Conservation (phyloP, 306 rosid species). For the Arachis stenosperma region DNA sequence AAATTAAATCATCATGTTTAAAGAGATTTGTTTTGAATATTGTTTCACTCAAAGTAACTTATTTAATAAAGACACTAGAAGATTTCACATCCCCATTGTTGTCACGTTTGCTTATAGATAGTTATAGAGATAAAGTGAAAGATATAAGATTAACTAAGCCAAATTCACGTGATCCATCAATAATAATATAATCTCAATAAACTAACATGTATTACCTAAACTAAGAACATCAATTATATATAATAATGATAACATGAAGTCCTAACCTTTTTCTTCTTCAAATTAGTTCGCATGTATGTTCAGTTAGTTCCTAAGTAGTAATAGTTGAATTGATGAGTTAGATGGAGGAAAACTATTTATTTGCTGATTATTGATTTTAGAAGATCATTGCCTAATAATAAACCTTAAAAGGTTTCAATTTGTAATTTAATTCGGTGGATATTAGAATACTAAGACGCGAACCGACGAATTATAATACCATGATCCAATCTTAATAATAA, state of each 20-base stretch:
- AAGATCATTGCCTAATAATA: conserved; percentile 46
- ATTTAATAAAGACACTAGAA: neutral
- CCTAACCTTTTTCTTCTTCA: no score
- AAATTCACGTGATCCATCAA: conserved; percentile 44
- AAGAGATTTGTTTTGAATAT: conserved; percentile 14
- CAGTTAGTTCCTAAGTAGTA: neutral
- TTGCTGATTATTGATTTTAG: conserved; percentile 3
- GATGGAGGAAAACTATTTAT: no score
- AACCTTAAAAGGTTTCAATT: conserved; percentile 34
- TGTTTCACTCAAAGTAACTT: conserved; percentile 32
- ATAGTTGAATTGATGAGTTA: neutral
- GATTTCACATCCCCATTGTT: conserved; percentile 35
- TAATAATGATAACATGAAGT: no score
- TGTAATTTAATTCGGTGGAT: conserved; percentile 30
- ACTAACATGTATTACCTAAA: no score
- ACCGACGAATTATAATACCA: neutral
- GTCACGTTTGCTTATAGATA: conserved; percentile 52
- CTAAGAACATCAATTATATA: no score
- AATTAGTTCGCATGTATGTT: conserved; percentile 37
- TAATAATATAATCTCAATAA: neutral
- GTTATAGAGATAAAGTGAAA: conserved; percentile 36
- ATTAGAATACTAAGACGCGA: conserved; percentile 32
- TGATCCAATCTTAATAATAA: neutral
- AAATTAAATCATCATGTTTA: conserved; percentile 2
- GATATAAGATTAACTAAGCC: conserved; percentile 28